Percentiles rank a stretch among this genome's conserved stretches.
These are phyloP conservation scores for Oleoguttula mirabilis DNA, from an alignment of 495 filamentous ascomycete genomes.

Conservation along the genomic window DNA sequence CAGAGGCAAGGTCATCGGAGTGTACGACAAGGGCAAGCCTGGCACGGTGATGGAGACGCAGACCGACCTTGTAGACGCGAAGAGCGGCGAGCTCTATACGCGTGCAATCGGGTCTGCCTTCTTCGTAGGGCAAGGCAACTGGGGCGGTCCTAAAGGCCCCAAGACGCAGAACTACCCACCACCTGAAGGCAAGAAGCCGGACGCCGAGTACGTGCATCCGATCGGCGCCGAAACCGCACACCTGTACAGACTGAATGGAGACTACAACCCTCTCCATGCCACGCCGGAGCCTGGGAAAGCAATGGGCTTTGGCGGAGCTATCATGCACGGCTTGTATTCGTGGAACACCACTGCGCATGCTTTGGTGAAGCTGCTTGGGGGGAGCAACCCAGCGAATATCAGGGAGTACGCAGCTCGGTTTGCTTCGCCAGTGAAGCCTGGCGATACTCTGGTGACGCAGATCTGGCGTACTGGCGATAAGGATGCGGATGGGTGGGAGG, in stretches of 20 bases:
- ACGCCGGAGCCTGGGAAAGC: slow-evolving; percentile 69
- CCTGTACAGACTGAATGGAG: slow-evolving; percentile 63
- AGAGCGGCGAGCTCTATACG: slow-evolving; percentile 58
- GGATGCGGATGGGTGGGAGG: slow-evolving; percentile 58
- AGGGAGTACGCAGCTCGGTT: slow-evolving; percentile 82
- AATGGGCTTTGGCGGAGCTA: slow-evolving; percentile 82
- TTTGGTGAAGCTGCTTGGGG: slow-evolving; percentile 59
- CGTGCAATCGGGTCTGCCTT: slow-evolving; percentile 58
- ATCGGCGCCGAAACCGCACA: slow-evolving; percentile 58
- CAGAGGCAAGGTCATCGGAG: slow-evolving; percentile 66
- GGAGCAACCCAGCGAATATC: slow-evolving; percentile 63
- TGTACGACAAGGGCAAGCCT: slow-evolving; percentile 84
- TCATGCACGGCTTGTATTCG: slow-evolving; percentile 77
- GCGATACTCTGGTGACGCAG: slow-evolving; percentile 54
- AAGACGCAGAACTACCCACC: slow-evolving; percentile 62
- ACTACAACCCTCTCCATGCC: slow-evolving; percentile 85
- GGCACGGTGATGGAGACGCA: slow-evolving; percentile 75
- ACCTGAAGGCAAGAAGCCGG: slow-evolving; percentile 59
- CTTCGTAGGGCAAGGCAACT: slow-evolving; percentile 71
- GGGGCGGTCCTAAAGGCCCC: slow-evolving; percentile 84
- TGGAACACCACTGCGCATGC: slow-evolving; percentile 73
- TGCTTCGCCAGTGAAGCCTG: slow-evolving; percentile 68
- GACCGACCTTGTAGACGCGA: slow-evolving; percentile 58
- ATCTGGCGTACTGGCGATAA: slow-evolving; percentile 53
- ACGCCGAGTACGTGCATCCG: slow-evolving; percentile 56